Conservation (phyloP, 2,329 filamentous ascomycete species). For the Stachybotrys chlorohalonatus region DNA sequence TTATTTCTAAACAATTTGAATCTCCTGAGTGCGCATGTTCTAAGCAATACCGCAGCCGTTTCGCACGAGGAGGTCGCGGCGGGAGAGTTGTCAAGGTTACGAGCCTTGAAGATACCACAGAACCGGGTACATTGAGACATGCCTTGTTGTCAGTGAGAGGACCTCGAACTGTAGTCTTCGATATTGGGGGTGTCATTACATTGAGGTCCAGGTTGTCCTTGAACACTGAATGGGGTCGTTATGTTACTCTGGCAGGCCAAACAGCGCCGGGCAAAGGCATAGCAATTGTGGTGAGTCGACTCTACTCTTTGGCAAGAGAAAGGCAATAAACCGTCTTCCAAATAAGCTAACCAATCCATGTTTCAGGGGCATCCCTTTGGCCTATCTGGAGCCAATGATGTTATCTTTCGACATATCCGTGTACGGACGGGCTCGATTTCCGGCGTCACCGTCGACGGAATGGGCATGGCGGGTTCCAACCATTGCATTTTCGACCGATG, state of each 20-base stretch:
- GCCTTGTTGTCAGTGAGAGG: constrained; percentile 27
- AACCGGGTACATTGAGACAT: constrained; percentile 22
- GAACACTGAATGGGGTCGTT: constrained; percentile 21
- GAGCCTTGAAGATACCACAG: constrained; percentile 20
- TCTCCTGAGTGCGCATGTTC: neutral
- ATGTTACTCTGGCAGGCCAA: constrained; percentile 36
- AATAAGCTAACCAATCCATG: neutral
- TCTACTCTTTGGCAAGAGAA: neutral
- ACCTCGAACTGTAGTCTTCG: constrained; percentile 36
- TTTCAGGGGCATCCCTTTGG: constrained; percentile 18
- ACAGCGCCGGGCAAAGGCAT: constrained; percentile 37
- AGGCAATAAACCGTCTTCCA: neutral
- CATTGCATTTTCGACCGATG: constrained; percentile 23
- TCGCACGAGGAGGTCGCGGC: constrained; percentile 23
- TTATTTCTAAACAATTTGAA: neutral
- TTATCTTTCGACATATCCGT: constrained; percentile 15
- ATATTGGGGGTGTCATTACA: constrained; percentile 36
- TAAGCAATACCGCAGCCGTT: constrained; percentile 9
- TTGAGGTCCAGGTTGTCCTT: constrained; percentile 34
- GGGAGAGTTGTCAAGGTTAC: constrained; percentile 27
- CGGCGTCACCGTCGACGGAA: constrained; percentile 20
- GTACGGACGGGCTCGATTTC: constrained; percentile 20
- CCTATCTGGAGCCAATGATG: constrained; percentile 18
- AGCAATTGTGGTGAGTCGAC: constrained; percentile 5
- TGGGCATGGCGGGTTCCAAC: constrained; percentile 24